Conservation (phyloP, 441 rosid genomes). For the Flueggea neowawraea region DNA sequence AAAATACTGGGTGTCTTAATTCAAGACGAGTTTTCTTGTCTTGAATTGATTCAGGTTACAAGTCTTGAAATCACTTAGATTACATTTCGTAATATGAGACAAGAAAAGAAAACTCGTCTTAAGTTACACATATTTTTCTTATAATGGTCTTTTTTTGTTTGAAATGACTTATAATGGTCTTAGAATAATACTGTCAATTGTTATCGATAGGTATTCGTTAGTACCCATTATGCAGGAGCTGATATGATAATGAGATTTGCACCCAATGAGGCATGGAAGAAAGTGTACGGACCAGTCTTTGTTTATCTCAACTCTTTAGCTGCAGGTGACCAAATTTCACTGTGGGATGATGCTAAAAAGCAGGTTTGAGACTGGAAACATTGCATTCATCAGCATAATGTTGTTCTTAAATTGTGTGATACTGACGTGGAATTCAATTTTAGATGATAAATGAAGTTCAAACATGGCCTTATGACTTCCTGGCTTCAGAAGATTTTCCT, state of each 20-base stretch:
- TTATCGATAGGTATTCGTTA: slow-evolving; percentile 55
- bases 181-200: no score
- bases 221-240: slow-evolving; percentile 82
- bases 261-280: slow-evolving; percentile 80
- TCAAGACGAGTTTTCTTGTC: no score
- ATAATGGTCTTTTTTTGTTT: no score
- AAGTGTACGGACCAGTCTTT: slow-evolving; percentile 83
- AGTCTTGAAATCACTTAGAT: no score
- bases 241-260: slow-evolving; percentile 60
- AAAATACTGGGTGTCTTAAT: no score
- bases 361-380: slow-evolving; percentile 38
- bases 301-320: slow-evolving; percentile 51
- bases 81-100: no score
- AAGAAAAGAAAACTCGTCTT: no score
- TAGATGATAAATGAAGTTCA: slow-evolving; percentile 54
- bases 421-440: neutral
- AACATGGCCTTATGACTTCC: slow-evolving; percentile 78
- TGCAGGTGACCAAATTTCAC: slow-evolving; percentile 32
- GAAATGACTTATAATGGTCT: no score
- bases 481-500: slow-evolving; percentile 61
- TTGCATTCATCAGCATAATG: no score
- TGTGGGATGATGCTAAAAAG: slow-evolving; percentile 81
- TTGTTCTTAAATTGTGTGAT: no score
- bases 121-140: no score
- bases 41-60: no score